These are phyloP conservation scores for Brassica balearica DNA, from an alignment of 441 rosid genomes.

Conservation along the genomic window DNA sequence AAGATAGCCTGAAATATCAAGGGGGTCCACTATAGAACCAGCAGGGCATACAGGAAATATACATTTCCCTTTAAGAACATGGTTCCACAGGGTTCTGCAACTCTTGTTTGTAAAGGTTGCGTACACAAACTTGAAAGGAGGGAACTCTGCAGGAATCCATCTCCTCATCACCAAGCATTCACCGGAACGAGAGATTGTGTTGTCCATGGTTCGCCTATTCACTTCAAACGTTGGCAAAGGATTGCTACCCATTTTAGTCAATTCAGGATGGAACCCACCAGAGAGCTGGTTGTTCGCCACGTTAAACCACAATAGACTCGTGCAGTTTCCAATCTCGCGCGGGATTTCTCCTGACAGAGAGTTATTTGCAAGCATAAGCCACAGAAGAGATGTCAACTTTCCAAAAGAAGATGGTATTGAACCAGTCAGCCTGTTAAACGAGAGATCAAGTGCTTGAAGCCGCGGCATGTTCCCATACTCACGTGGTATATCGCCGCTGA, in stretches of 20 bases:
- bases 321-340: background rate
- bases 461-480: background rate
- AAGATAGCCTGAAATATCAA: background rate
- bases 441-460: constrained; percentile 9
- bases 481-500: background rate
- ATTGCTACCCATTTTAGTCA: background rate
- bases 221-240: background rate
- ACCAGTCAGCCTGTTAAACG: background rate
- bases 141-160: constrained; percentile 10
- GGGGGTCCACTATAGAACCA: background rate
- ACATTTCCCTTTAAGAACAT: constrained; percentile 1
- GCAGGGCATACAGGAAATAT: constrained; percentile 1
- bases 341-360: constrained; percentile 1
- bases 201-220: background rate
- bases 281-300: constrained; percentile 1
- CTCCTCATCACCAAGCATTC: constrained; percentile 10
- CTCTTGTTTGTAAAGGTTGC: background rate
- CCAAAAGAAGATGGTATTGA: background rate
- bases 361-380: constrained; percentile 4
- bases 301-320: background rate
- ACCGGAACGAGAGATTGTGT: background rate
- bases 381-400: background rate
- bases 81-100: background rate
- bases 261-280: background rate
- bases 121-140: background rate